Evolutionary conservation across 495 filamentous ascomycete species (phyloP).

Genomic region (Penicillium soppii): DNA sequence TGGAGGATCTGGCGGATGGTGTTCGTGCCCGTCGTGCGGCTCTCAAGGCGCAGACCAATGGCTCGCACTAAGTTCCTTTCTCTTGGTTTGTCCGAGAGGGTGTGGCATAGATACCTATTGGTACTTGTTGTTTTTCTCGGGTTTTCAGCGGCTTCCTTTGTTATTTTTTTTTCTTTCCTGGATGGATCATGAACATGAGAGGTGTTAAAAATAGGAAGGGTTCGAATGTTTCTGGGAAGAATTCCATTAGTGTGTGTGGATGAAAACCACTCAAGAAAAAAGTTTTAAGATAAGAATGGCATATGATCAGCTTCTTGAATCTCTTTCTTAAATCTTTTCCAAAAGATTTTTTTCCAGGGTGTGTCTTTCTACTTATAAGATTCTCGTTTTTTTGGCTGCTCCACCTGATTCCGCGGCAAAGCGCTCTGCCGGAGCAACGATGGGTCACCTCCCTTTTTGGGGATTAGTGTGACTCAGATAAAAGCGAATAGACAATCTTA

Average conservation of each 20-base stretch:
- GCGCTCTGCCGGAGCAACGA: constrained; percentile 5
- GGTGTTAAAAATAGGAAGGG: constrained; percentile 7
- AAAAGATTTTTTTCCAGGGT: neutral
- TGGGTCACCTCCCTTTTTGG: neutral
- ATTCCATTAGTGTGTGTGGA: neutral
- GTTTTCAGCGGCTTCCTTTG: constrained; percentile 13
- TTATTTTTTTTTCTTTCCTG: constrained; percentile 3
- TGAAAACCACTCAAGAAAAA: neutral
- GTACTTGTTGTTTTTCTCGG: constrained; percentile 6
- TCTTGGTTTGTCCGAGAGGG: neutral
- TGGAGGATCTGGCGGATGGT: constrained; percentile 86
- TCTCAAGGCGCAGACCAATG: constrained; percentile 32
- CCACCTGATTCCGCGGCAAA: constrained; percentile 4
- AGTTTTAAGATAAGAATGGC: neutral
- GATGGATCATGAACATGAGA: too few relatives aligned
- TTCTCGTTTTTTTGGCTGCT: neutral
- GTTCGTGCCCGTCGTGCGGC: constrained; percentile 68
- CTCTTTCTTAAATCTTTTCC: neutral
- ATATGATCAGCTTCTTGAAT: neutral
- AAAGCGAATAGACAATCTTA: too few relatives aligned
- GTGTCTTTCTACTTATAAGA: neutral
- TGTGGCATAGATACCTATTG: constrained; percentile 21
- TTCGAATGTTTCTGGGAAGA: neutral
- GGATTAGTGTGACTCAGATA: constrained; percentile 2
- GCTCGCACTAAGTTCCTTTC: constrained; percentile 21